Percentiles rank a stretch among this genome's conserved stretches.
phyloP scores from a whole-genome alignment of 331 rosid species.

The Acacia concinna region DNA sequence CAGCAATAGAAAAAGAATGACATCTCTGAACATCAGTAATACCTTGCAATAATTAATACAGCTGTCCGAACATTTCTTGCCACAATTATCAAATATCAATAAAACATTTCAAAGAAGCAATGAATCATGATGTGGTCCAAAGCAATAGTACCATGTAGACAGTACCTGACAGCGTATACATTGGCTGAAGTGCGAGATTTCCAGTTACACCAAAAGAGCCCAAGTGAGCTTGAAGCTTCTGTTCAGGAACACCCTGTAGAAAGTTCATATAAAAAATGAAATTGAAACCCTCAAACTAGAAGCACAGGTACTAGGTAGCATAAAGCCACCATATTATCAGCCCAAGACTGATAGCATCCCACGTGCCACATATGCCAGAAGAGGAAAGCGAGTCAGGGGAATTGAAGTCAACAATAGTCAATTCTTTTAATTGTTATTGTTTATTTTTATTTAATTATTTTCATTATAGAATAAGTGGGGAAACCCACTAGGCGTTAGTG shows the following conservation, averaged over 20 bases:
- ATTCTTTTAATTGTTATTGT: no score
- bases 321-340: background rate
- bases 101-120: background rate
- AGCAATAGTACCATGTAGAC: constrained; percentile 21
- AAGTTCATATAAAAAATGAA: constrained; percentile 24
- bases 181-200: constrained; percentile 98
- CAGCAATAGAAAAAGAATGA: constrained; percentile 5
- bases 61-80: background rate
- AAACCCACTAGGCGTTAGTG: no score
- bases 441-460: no score
- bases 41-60: constrained; percentile 3
- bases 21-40: background rate
- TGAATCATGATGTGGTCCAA: constrained; percentile 2
- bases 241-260: constrained; percentile 96
- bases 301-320: constrained; percentile 10
- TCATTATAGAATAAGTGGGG: no score
- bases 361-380: no score
- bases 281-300: constrained; percentile 18
- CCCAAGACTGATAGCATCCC: no score
- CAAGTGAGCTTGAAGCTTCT: constrained; percentile 91
- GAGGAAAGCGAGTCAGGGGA: no score
- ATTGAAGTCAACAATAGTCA: no score
- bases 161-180: constrained; percentile 97
- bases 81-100: constrained; percentile 1
- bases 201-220: constrained; percentile 99